Evolutionary conservation across 306 rosid genomes (phyloP).

Genomic region (Vachellia collinsii): DNA sequence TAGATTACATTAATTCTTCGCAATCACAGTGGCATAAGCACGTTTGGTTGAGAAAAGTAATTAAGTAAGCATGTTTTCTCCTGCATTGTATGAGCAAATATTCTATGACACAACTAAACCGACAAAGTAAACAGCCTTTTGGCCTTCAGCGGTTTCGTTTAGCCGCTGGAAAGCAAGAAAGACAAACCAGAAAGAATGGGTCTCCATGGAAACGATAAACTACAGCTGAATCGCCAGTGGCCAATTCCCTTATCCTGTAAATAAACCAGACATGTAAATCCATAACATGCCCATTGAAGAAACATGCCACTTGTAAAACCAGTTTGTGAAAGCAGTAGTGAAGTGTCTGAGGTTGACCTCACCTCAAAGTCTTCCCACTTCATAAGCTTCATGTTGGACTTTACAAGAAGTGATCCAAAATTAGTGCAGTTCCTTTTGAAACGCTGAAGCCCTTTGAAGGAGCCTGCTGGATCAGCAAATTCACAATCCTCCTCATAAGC

Average conservation of each 20-base stretch:
- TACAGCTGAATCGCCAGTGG: constrained; percentile 85
- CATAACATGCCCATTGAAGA: background rate
- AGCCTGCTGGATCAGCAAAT: constrained; percentile 96
- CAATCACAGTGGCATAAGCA: constrained; percentile 12
- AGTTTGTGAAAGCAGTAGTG: constrained; percentile 12
- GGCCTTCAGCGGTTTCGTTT: background rate
- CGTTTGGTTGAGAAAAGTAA: constrained; percentile 7
- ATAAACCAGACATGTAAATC: constrained; percentile 18
- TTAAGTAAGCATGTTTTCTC: background rate
- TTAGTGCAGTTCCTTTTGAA: constrained; percentile 95
- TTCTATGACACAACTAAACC: background rate
- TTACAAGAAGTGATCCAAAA: constrained; percentile 81
- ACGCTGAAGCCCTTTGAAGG: constrained; percentile 87
- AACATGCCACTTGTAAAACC: background rate
- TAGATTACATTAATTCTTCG: background rate
- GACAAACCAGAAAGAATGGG: constrained; percentile 91
- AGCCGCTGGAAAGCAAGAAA: constrained; percentile 15
- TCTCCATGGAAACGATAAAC: constrained; percentile 89
- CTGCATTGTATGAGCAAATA: background rate
- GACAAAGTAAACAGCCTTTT: constrained; percentile 8
- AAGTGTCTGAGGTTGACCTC: constrained; percentile 13
- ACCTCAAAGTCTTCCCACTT: constrained; percentile 96
- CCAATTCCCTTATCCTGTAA: constrained; percentile 84
- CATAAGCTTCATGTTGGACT: constrained; percentile 85
- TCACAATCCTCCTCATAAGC: constrained; percentile 92